Conservation (phyloP, 768 basidiomycete species). For the Serendipita indica region DNA sequence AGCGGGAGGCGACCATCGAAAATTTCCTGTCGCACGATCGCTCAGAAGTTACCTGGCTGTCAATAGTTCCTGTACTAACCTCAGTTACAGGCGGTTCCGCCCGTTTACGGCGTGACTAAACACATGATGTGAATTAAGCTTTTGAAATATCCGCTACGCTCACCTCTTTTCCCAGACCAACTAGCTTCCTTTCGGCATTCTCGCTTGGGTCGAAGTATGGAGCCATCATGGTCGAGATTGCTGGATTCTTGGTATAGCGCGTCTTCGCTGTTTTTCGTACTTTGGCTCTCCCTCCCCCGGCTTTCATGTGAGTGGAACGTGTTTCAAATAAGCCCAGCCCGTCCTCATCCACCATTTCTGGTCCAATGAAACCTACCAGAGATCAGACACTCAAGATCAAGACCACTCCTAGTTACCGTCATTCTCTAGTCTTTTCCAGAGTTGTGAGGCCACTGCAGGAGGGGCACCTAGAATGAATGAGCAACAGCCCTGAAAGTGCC, state of each 20-base stretch:
- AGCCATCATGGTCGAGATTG: conserved; percentile 21
- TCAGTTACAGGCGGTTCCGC: too few species aligned
- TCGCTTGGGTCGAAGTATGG: conserved; percentile 49
- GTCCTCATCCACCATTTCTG: conserved; percentile 33
- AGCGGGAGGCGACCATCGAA: too few species aligned
- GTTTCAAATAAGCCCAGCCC: conserved; percentile 36
- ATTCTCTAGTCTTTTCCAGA: conserved; percentile 52
- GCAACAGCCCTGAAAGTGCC: neutral
- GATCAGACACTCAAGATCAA: neutral
- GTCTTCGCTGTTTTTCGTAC: conserved; percentile 11
- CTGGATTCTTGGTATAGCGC: conserved; percentile 39
- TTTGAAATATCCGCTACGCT: too few species aligned
- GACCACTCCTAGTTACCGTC: conserved; percentile 35
- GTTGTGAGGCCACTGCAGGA: conserved; percentile 38
- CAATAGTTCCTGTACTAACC: too few species aligned
- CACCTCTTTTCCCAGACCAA: conserved; percentile 44
- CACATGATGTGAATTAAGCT: too few species aligned
- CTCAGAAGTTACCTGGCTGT: neutral
- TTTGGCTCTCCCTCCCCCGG: conserved; percentile 37
- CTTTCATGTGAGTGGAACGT: conserved; percentile 25
- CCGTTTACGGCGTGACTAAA: neutral
- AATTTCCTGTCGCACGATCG: neutral
- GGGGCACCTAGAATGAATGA: conserved; percentile 32
- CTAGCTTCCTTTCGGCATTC: conserved; percentile 41
- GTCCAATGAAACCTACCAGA: conserved; percentile 46